These are phyloP conservation scores for Dillenia turbinata DNA, from an alignment of 164 flowering plant genomes.

Conservation along the genomic window DNA sequence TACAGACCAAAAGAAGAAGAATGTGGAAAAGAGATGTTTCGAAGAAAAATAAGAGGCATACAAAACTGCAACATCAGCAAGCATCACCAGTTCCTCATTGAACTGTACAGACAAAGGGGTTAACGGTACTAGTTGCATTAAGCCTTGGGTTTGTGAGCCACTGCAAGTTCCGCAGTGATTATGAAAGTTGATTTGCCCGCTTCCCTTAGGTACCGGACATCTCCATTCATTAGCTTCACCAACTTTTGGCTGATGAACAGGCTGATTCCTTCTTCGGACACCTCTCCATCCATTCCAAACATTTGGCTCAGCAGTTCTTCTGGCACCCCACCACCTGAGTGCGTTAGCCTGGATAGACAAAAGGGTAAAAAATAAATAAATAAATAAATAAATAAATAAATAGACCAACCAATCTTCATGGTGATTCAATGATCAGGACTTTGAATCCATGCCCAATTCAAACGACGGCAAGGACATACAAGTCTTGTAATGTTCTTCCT, in stretches of 20 bases:
- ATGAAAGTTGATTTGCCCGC: slow-evolving; percentile 76
- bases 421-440: no score
- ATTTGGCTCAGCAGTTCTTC: slow-evolving; percentile 74
- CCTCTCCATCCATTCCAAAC: slow-evolving; percentile 55
- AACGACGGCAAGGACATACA: not conserved
- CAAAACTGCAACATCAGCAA: no score
- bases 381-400: not conserved
- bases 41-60: no score
- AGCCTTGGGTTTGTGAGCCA: slow-evolving; percentile 21
- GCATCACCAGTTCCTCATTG: not conserved
- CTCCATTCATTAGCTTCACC: slow-evolving; percentile 91
- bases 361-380: no score
- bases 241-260: slow-evolving; percentile 70
- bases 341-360: slow-evolving; percentile 54
- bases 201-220: slow-evolving; percentile 78
- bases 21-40: no score
- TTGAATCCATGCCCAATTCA: no score
- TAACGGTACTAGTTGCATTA: not conserved
- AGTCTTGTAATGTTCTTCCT: not conserved
- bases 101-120: slow-evolving; percentile 3
- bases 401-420: no score
- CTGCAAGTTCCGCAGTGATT: slow-evolving; percentile 69
- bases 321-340: slow-evolving; percentile 70
- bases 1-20: no score
- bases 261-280: slow-evolving; percentile 76